Evolutionary conservation across 805 yeast species (phyloP), one percentile per base, ranked within the genome.

Genomic region (Nakazawaea ambrosiae): DNA sequence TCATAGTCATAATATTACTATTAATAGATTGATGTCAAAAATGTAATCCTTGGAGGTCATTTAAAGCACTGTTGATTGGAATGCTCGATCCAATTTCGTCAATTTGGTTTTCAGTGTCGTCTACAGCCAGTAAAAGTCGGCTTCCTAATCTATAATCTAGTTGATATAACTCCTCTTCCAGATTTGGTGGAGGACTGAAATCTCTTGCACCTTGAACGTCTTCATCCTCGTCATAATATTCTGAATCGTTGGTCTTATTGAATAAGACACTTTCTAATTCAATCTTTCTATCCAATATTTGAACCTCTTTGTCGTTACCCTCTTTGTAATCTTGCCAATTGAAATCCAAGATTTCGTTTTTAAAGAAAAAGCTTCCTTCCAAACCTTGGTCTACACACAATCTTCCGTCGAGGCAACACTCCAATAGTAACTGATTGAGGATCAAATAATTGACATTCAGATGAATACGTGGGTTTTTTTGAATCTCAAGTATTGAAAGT

Each of bases 321-420:
- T 37, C 27, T 17, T 37, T 27, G 19, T 40, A 44, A 10, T 34
- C 44, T 26, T 44, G 40, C 57, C 55, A 53, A 15, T 31, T 22
- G 36, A 45, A 52, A 1, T 30, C 15, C n/a, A 35, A 5, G 16
- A 59, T 54, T 27, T 47, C 47, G 37, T 59, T 58, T 16, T 45
- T 44, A 46, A 57, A 59, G 42, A 49, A 59, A 23, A 47, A 46
- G 17, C 45, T 48, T 12, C 63, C 64, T 37, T 54, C 49, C 10
- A 55, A 16, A 19, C 48, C 42, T 16, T 44, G 50, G 39, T 59
- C 64, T 3, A 59, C 38, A 18, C 52, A 51, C 6, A 58, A 33
- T 10, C 43, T 36, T 3, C 61, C 62, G 23, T 46, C 46, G 8
- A 30, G 30, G 12, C 51, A 43, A 10, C 55, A 27, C 24, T 43